phyloP scores from a whole-genome alignment of 352 stramenopile genomes.

The Globisporangium orthogonon region DNA sequence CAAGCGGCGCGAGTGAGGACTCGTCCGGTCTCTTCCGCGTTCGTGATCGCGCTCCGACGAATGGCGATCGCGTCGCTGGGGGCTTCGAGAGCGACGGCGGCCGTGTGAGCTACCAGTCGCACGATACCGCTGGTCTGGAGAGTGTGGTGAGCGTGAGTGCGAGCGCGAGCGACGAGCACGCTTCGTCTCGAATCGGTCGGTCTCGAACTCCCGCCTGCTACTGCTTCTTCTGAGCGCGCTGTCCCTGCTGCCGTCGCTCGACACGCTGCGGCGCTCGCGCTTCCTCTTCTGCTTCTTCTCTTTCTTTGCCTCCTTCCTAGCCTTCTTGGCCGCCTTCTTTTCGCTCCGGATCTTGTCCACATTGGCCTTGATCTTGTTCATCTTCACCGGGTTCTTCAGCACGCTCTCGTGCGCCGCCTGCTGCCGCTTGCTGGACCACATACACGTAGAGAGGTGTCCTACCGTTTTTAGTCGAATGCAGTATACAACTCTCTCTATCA shows the following conservation, averaged over 20 bases:
- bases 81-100: neutral
- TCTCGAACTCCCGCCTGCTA: conserved; percentile 4
- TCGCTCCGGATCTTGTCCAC: conserved; percentile 74
- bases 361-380: conserved; percentile 79
- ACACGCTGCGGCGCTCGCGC: conserved; percentile 19
- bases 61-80: neutral
- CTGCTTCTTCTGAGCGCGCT: neutral
- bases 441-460: neutral
- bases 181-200: conserved; percentile 3
- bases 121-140: neutral
- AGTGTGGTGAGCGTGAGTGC: neutral
- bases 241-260: conserved; percentile 3
- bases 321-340: conserved; percentile 69
- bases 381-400: conserved; percentile 89
- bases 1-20: neutral
- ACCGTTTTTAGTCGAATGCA: neutral
- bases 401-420: conserved; percentile 73
- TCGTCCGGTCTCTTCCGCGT: neutral
- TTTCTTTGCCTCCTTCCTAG: conserved; percentile 67
- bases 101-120: neutral
- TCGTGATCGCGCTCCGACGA: neutral
- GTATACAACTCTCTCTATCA: neutral
- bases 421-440: conserved; percentile 52
- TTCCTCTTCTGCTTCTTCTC: conserved; percentile 21
- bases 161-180: neutral